phyloP scores from a whole-genome alignment of 345 rosid species.

The Salix arbutifolia region DNA sequence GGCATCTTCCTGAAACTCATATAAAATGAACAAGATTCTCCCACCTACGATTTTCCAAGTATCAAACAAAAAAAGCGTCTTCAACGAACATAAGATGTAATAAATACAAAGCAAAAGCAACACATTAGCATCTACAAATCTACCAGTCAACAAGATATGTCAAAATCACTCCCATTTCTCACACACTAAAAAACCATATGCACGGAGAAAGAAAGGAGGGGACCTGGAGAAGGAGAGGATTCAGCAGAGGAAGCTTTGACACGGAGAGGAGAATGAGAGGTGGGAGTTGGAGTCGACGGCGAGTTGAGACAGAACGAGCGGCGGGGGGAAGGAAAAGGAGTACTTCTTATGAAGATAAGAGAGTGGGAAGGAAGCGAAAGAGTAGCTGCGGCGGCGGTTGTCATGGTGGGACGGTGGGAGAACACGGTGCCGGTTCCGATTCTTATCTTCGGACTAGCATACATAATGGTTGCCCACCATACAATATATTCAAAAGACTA shows the following conservation, averaged over 20 bases:
- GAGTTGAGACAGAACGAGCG: constrained; percentile 38
- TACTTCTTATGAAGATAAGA: constrained; percentile 43
- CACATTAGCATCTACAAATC: background rate
- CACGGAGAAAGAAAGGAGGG: background rate
- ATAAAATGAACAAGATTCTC: background rate
- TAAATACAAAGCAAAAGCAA: background rate
- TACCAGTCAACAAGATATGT: no score
- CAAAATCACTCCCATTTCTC: no score
- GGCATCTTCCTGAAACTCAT: background rate
- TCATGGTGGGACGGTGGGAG: constrained; percentile 27
- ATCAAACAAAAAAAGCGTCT: background rate
- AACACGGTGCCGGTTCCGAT: constrained; percentile 25
- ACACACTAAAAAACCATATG: no score
- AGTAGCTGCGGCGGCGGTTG: constrained; percentile 7
- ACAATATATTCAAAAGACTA: constrained; percentile 9
- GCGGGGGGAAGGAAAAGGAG: constrained; percentile 29
- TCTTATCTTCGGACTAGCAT: constrained; percentile 30
- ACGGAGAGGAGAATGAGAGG: constrained; percentile 40
- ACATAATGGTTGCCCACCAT: constrained; percentile 49
- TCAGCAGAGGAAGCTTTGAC: constrained; percentile 59
- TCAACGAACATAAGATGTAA: background rate
- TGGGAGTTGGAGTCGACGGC: constrained; percentile 20
- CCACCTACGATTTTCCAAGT: background rate
- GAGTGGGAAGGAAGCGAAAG: constrained; percentile 35
- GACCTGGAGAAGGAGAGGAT: constrained; percentile 45